Base-by-base conservation (phyloP, 1,284 basidiomycete species). In the Leccinum fuscescens region DNA sequence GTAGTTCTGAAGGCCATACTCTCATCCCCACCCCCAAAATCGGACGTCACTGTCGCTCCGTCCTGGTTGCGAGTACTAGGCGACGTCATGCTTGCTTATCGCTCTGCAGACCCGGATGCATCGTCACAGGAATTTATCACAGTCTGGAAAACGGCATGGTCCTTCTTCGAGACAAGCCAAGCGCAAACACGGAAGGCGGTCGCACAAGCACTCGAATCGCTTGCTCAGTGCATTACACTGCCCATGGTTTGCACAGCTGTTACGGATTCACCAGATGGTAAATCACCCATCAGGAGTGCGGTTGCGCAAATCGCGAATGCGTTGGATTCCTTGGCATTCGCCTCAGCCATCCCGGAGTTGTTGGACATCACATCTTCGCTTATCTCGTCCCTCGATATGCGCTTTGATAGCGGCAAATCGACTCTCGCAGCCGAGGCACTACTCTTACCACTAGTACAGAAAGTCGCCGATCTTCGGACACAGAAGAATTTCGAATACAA, bases 401-500 rank as follows among this genome's bases (percentile, higher is more conserved):
- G 76, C 22, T 42, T 71, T 37, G 76, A 78, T 48, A 72, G 77
- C 48, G 65, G 71, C 2, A 73, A 72, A 53, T 68, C 72, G 14
- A 81, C 79, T 24, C 85, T 89, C 4, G 89, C 88, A 6, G 90
- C 93, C 3, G 86, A 93, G 68, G 73, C 78, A 50, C 81, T 98
- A 7, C 78, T 96, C 22, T 73, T 91, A 51, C 86, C 88, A 35
- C 74, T 94, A n/a, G 82, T 98, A 54, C 77, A 82, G 63, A 85
- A 86, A 59, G 80, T 97, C 29, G 93, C 88, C 2, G 86, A 90
- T 48, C 76, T 97, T 61, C 80, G 96, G 48, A 79, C 84, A 37
- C 82, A 91, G 68, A 92, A 90, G 74, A 86, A 82, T 4, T 99
- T 99, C 69, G 95, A 98, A 74, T 84, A 91, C 74, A 96, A 94